Base-by-base conservation (phyloP, 73 alveolate genomes). In the Symbiodinium pilosum region DNA sequence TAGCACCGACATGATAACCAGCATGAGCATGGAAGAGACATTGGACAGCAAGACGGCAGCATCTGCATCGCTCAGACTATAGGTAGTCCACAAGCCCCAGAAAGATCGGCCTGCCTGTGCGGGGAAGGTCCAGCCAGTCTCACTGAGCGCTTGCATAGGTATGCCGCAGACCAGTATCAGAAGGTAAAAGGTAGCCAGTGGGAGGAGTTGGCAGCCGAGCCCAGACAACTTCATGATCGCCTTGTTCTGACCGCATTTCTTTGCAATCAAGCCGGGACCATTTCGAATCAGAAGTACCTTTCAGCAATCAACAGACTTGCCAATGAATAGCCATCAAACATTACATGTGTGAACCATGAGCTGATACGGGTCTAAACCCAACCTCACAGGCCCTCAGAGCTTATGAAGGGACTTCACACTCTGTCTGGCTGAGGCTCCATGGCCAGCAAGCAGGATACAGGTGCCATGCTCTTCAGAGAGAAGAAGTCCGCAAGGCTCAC, bases 1-100 rank as follows among this genome's bases (percentile, higher is more conserved):
- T 6, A 93, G 92, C 42, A 91, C 97, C 7, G 97, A 91, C 97
- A 91, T 91, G 89, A 91, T 91, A 54, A 91, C 88, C 89, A 91
- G 43, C 97, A 91, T 91, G 75, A 91, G 75, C 97, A 91, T 91
- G 26, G 97, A 91, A 34, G 97, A 86, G 52, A 91, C 40, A 38
- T 91, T 91, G 77, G 87, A 68, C 75, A 91, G 56, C 69, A 93
- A 47, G 5, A 93, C 93, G 43, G 39, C 44, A 3, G 64, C 12
- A 59, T 87, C 95, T 36, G 98, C 92, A 36, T 93, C 92, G n/a
- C 83, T 4, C 21, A 93, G 1, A 43, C 68, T 34, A 68, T 93
- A 93, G 84, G 98, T 77, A 6, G 98, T 93, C 98, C 98, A 93
- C 18, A 93, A 85, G 71, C 93, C 83, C 26, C 43, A 30, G 39